phyloP scores from a whole-genome alignment of 1,284 basidiomycete genomes.

The Ganoderma meredithae region DNA sequence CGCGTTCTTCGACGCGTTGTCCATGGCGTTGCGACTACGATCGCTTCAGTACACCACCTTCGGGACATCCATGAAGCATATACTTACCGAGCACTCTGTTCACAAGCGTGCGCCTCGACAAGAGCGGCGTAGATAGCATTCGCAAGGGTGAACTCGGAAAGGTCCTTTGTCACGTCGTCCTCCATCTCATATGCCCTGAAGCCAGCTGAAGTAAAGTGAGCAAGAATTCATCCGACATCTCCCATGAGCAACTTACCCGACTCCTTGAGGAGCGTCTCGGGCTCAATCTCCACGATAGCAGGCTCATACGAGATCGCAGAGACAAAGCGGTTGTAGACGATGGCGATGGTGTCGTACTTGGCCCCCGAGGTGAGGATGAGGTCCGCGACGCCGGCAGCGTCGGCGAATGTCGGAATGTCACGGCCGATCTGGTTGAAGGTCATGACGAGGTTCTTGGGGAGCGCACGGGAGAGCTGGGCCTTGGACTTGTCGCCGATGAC shows the following conservation, averaged over 20 bases:
- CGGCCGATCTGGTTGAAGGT: slow-evolving; percentile 98
- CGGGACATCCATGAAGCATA: neutral
- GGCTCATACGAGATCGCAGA: slow-evolving; percentile 95
- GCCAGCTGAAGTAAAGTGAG: slow-evolving; percentile 58
- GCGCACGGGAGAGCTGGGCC: slow-evolving; percentile 82
- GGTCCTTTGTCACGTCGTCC: slow-evolving; percentile 93
- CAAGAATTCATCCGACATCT: neutral
- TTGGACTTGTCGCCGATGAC: slow-evolving; percentile 99
- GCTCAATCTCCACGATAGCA: slow-evolving; percentile 78
- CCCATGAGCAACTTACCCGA: slow-evolving; percentile 61
- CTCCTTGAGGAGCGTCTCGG: slow-evolving; percentile 80
- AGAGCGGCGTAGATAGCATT: slow-evolving; percentile 97
- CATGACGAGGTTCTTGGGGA: slow-evolving; percentile 77
- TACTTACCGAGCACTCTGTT: slow-evolving; percentile 84
- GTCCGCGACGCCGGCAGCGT: slow-evolving; percentile 94
- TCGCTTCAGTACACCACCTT: neutral
- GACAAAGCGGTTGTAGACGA: slow-evolving; percentile 96
- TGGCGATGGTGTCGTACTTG: slow-evolving; percentile 88
- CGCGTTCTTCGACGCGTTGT: slow-evolving; percentile 99
- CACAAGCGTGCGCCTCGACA: slow-evolving; percentile 95
- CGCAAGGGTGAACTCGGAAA: slow-evolving; percentile 95
- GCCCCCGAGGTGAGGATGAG: slow-evolving; percentile 87
- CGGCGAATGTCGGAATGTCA: slow-evolving; percentile 96
- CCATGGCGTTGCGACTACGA: slow-evolving; percentile 94
- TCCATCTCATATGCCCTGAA: slow-evolving; percentile 97